Base-by-base conservation (phyloP, 2,329 filamentous ascomycete species). In the Calonectria montana region DNA sequence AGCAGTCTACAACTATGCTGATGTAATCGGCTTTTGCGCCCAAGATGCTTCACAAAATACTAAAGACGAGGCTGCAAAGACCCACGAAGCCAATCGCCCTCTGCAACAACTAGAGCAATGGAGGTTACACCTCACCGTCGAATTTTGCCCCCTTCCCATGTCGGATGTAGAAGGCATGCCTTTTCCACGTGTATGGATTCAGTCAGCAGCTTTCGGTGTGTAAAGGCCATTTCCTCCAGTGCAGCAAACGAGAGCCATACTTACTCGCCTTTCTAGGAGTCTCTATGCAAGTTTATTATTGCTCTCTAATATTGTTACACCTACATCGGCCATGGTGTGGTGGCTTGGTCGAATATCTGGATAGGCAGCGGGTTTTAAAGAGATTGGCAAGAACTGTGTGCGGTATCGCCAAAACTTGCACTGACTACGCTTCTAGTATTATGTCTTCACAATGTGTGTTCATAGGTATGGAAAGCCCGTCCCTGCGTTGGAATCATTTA, bases 1-100 rank as follows among this genome's bases (percentile, higher is more conserved):
- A 2, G 84, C 88, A 0, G 82, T 89, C 0, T 91, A 88, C 72
- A 83, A 91, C 1, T 83, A 91, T 3, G 87, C 88, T 3, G 86
- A 89, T 75, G 87, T 86, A 18, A 86, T 91, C 15, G 89, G 91
- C 73, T 91, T 89, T 79, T 88, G 87, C 18, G 35, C 70, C 25
- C 8, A n/a, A n/a, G 63, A 45, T 3, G 15, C 15, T 2, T 31
- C 39, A 6, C 10, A 37, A 21, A 18, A 10, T 12, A 43, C 25
- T 7, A 31, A 35, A 1, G 9, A 41, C 15, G n/a, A 27, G 12
- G 21, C 39, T 2, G 25, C 18, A 23, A 67, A 47, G 21, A 31
- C 9, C 12, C 18, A 23, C 25, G 37, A 61, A n/a, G 65, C 64
- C 12, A 37, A 65, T 18, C 13, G 15, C 43, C 70, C 65, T 6